phyloP scores from a whole-genome alignment of 2,329 filamentous ascomycete species.

The Pseudogymnoascus sp. region DNA sequence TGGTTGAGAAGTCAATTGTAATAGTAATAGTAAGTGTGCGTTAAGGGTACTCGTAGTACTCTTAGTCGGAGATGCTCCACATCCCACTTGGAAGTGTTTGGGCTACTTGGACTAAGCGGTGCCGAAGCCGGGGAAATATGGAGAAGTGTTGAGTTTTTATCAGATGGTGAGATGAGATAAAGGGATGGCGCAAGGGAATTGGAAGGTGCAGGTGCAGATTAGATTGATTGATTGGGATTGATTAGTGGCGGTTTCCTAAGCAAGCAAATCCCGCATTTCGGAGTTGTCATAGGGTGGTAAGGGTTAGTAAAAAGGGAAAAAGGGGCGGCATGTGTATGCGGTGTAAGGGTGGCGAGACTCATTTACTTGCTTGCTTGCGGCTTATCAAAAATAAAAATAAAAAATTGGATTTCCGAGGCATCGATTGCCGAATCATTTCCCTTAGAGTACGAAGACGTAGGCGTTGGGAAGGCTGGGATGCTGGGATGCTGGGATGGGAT shows the following conservation, averaged over 20 bases:
- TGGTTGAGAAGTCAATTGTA: background rate
- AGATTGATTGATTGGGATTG: background rate
- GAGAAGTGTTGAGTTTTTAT: background rate
- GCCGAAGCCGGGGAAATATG: background rate
- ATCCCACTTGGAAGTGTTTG: background rate
- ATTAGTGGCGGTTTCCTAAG: background rate
- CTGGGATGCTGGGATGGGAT: background rate
- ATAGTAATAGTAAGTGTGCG: constrained; percentile 3
- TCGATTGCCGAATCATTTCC: background rate
- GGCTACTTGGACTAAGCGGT: background rate
- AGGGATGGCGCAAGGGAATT: background rate
- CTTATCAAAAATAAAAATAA: background rate
- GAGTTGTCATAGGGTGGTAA: background rate
- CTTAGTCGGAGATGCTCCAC: background rate
- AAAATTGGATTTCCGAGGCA: background rate
- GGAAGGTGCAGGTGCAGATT: background rate
- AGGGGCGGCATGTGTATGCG: background rate
- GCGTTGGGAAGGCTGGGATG: background rate
- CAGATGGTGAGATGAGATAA: background rate
- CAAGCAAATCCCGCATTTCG: background rate
- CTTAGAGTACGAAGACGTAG: background rate
- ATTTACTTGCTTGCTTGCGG: background rate
- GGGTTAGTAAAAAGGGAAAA: background rate
- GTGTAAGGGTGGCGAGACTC: background rate
- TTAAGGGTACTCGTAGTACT: background rate